Base-by-base conservation (phyloP, 768 basidiomycete species). In the Sistotremastrum niveocremeum region DNA sequence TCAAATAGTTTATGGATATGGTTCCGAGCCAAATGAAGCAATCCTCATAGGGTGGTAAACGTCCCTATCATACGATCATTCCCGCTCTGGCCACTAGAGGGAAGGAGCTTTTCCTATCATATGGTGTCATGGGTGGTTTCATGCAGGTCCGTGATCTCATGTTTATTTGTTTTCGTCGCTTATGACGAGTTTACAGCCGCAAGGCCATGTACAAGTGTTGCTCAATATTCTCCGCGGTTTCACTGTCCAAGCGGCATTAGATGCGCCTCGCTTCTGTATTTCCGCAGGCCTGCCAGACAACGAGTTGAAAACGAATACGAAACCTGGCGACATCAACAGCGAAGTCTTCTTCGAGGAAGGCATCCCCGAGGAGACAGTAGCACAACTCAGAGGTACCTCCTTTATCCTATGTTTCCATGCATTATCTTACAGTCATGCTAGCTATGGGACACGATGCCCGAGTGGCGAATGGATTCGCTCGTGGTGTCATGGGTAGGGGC, bases 241-340 rank as follows among this genome's bases (percentile, higher is more conserved):
- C 60, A 84, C 80, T 2, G 73, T 79, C 0, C 95, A 99, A 64
- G 78, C 86, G 3, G 86, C 91, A 9, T 74, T 99, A 35, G 94
- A 97, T 62, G 84, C 90, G 0, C 94, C 93, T 6, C 79, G 94
- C 9, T 95, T 98, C 67, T 98, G 93, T 59, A 97, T 98, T 48
- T 91, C 89, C 9, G 76, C 88, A 11, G 85, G 84, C 29, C 72
- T 71, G 46, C 83, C 86, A 1, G 79, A 83, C 50, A 56, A 72
- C 2, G 67, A 74, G 38, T 67, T 63, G 28, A 63, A 65, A 34
- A 62, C 66, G 6, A 68, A 68, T 6, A n/a, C 30, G 7, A 60
- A 63, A 29, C 79, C 79, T 0, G 79, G 80, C 3, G 78, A 84
- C 57, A 71, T 77, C 37, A 86, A 87, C 56, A 83, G 84, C 51